Evolutionary conservation across 352 stramenopile genomes (phyloP).

Genomic region (Peronospora belbahrii): DNA sequence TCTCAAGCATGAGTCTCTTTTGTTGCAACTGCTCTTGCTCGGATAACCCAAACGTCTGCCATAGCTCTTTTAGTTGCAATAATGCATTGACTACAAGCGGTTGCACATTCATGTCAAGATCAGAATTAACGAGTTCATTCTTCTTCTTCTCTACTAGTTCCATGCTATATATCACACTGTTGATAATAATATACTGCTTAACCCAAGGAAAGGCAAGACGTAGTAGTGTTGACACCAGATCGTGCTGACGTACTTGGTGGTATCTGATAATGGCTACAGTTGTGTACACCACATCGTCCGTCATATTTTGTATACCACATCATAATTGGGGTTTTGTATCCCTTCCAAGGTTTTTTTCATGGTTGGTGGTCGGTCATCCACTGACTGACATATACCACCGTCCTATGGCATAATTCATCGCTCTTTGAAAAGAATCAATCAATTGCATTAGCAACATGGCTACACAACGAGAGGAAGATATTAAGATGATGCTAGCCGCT

Average conservation of each 20-base stretch:
- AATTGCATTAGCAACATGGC: constrained; percentile 61
- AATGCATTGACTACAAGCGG: constrained; percentile 5
- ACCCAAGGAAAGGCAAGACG: constrained; percentile 3
- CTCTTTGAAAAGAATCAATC: constrained; percentile 42
- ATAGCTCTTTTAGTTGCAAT: constrained; percentile 24
- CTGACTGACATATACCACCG: no score
- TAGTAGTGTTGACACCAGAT: constrained; percentile 11
- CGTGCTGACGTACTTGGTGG: constrained; percentile 1
- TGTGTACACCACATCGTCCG: constrained; percentile 18
- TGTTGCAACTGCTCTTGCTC: constrained; percentile 25
- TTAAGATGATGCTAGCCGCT: constrained; percentile 99
- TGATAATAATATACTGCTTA: not conserved
- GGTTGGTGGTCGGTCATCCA: constrained; percentile 31
- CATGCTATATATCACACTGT: not conserved
- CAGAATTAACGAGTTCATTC: no score
- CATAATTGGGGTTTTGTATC: not conserved
- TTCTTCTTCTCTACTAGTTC: not conserved
- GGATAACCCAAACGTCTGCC: constrained; percentile 26
- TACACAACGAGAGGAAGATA: constrained; percentile 96
- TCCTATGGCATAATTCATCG: constrained; percentile 43
- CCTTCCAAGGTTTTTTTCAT: constrained; percentile 4
- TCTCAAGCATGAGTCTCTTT: constrained; percentile 16
- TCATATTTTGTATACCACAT: no score
- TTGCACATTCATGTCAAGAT: not conserved
- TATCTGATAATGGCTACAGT: constrained; percentile 23